phyloP scores from a whole-genome alignment of 352 stramenopile genomes.

The Peronosclerospora sorghi region DNA sequence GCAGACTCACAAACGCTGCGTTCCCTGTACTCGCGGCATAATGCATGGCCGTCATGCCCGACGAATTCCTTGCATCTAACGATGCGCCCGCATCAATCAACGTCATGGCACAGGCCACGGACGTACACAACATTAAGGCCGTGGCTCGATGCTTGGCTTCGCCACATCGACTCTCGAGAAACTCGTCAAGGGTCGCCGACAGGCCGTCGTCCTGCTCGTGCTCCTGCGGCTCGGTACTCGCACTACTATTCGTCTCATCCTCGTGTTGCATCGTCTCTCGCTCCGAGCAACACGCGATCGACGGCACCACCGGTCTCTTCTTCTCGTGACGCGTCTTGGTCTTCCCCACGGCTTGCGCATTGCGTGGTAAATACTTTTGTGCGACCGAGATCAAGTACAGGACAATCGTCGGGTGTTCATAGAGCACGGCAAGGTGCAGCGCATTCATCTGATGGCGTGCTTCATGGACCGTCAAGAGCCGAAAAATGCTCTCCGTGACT shows the following conservation, averaged over 20 bases:
- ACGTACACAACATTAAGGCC: conserved; percentile 66
- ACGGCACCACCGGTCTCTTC: too few relatives aligned
- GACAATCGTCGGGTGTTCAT: conserved; percentile 61
- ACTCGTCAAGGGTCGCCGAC: conserved; percentile 23
- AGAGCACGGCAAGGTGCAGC: conserved; percentile 58
- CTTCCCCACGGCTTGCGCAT: conserved; percentile 1
- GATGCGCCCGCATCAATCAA: conserved; percentile 48
- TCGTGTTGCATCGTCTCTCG: conserved; percentile 7
- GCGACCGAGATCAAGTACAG: conserved; percentile 40
- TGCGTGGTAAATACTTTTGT: conserved; percentile 27
- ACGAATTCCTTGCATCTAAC: conserved; percentile 49
- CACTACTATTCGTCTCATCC: conserved; percentile 15
- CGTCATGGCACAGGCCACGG: conserved; percentile 42
- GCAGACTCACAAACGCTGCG: conserved; percentile 53
- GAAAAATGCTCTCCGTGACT: conserved; percentile 25
- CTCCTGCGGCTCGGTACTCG: conserved; percentile 16
- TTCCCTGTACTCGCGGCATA: conserved; percentile 75
- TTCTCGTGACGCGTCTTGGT: too few relatives aligned
- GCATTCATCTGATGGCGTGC: conserved; percentile 66
- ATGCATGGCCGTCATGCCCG: conserved; percentile 70
- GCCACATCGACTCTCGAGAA: conserved; percentile 44
- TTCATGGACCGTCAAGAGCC: conserved; percentile 55
- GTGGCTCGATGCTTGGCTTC: conserved; percentile 63
- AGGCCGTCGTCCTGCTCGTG: conserved; percentile 8
- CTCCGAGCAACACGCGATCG: conserved; percentile 7